Base-by-base conservation (phyloP, 345 rosid species). In the Psidium friedrichsthalianum region DNA sequence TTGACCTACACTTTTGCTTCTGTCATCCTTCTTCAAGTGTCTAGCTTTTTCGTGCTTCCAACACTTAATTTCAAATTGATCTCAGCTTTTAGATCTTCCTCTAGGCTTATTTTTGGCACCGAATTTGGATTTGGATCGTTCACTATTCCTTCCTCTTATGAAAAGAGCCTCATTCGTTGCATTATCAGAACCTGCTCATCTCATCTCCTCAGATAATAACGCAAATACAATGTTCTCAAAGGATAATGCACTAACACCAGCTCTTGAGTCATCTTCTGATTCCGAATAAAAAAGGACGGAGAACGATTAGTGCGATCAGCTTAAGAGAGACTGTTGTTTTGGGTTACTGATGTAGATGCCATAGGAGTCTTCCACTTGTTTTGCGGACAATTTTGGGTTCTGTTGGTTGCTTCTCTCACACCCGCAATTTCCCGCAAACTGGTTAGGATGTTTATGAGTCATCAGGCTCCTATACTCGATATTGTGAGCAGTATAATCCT, bases 261-360 rank as follows among this genome's bases (percentile, higher is more conserved):
- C 36, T 82, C 58, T 16, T 18, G 44, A 56, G 61, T 18, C 32
- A 83, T 57, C 84, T 86, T 89, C 27, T 54, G 89, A 51, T 83
- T 88, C 52, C n/a, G 49, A 83, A 82, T 21, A 36, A 86, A 64
- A 11, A 69, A 69, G 25, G 80, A 44, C 5, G 14, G 80, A 22
- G 80, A 36, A 13, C 47, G 1, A 18, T 40, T 69, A 5, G 47
- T 69, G 47, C 20, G 47, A 69, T 69, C 25, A 18, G 86, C 81
- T 74, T 83, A 58, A 74, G 29, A 78, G 59, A 84, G 56, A 51
- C 84, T 84, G 86, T 85, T 51, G 88, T 89, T 82, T 57, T 88
- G 88, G 84, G 74, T 64, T 2, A 88, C 90, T 16, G 88, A 84
- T 40, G 84, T 52, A 42, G 92, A 86, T 83, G 89, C 88, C 3